phyloP scores from a whole-genome alignment of 2,329 filamentous ascomycete genomes.

The Cercospora sp. region DNA sequence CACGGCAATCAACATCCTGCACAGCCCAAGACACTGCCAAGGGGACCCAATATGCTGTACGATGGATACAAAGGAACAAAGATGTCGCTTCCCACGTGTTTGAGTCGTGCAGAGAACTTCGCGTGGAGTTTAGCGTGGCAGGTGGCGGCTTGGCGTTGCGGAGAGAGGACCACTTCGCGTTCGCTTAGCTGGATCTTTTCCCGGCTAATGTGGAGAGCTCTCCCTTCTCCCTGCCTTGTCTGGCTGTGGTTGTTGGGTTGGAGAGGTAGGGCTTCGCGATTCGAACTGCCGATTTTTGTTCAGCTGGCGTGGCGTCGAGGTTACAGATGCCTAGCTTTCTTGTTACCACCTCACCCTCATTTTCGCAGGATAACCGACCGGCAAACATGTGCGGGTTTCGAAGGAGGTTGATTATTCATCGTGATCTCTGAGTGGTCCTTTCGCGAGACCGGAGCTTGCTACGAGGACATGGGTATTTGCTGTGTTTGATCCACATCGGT shows the following conservation, averaged over 20 bases:
- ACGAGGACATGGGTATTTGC: background rate
- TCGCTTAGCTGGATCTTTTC: background rate
- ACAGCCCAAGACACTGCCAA: background rate
- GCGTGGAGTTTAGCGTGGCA: background rate
- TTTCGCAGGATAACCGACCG: background rate
- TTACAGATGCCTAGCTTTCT: background rate
- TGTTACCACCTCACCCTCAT: background rate
- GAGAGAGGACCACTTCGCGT: background rate
- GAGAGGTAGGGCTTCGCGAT: background rate
- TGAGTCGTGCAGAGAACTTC: background rate
- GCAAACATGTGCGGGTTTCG: background rate
- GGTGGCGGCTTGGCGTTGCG: constrained; percentile 1
- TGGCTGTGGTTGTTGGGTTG: background rate
- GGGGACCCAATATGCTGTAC: background rate
- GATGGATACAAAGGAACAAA: background rate
- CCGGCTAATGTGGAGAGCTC: constrained; percentile 5
- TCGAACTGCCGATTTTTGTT: background rate
- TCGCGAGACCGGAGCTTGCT: background rate
- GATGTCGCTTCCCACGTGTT: background rate
- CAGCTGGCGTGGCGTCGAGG: background rate
- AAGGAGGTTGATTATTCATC: background rate
- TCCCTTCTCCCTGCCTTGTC: background rate
- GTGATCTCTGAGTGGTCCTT: background rate
- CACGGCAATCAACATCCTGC: constrained; percentile 2
- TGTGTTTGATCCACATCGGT: background rate